Evolutionary conservation across 2,329 filamentous ascomycete genomes (phyloP).

Genomic region (Fusarium sp.): DNA sequence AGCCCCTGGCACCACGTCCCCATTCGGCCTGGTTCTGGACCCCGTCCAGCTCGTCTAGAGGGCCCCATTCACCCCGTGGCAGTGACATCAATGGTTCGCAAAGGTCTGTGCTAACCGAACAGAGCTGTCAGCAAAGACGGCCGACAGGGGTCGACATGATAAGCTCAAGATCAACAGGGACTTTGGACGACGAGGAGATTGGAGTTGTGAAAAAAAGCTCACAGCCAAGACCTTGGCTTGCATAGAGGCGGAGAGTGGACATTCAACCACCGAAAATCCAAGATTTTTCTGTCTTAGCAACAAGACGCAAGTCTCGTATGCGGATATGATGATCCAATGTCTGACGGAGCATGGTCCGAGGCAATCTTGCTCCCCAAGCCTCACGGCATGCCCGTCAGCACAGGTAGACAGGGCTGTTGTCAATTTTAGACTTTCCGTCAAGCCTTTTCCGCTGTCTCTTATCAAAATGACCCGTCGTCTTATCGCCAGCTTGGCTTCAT

Average conservation of each 20-base stretch:
- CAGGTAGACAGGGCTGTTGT: not conserved
- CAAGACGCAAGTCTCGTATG: conserved; percentile 22
- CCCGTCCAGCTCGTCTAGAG: not conserved
- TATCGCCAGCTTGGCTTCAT: conserved; percentile 1
- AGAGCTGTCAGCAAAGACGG: not conserved
- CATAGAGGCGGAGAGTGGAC: not conserved
- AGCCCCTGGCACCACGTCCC: not conserved
- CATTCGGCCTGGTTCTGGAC: not conserved
- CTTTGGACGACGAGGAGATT: not conserved
- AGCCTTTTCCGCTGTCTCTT: conserved; percentile 10
- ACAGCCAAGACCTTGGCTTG: conserved; percentile 13
- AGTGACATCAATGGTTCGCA: conserved; percentile 6
- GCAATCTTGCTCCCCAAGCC: conserved; percentile 17
- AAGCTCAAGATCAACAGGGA: not conserved
- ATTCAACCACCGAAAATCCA: not conserved
- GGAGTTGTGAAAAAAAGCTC: not conserved
- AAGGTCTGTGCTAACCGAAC: conserved; percentile 3
- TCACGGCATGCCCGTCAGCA: conserved; percentile 24
- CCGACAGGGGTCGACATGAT: not conserved
- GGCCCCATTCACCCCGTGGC: too few relatives aligned
- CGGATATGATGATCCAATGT: conserved; percentile 4
- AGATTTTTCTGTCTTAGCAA: conserved; percentile 14
- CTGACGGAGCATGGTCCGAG: conserved; percentile 14
- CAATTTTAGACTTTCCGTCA: conserved; percentile 1
- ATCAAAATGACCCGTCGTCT: not conserved